Conservation (phyloP, 768 basidiomycete species). For the Tylopilus felleus region DNA sequence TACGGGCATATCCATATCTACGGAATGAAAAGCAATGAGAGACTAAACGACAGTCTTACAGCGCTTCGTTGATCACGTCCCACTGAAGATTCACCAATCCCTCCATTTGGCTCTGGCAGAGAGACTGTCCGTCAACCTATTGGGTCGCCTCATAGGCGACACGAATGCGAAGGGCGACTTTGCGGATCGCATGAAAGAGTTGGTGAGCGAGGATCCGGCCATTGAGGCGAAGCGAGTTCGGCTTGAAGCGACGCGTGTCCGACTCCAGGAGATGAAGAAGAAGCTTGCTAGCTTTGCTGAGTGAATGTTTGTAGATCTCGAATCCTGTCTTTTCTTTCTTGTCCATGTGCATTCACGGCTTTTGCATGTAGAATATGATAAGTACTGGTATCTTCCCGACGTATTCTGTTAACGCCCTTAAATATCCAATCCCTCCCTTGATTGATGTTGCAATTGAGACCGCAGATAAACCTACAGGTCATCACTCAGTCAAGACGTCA, state of each 20-base stretch:
- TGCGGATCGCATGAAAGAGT: slow-evolving; percentile 34
- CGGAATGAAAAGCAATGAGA: neutral
- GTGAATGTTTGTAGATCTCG: slow-evolving; percentile 1
- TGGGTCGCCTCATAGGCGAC: slow-evolving; percentile 31
- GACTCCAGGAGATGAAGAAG: slow-evolving; percentile 39
- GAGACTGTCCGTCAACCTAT: slow-evolving; percentile 35
- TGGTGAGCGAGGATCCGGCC: slow-evolving; percentile 46
- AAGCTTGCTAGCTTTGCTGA: slow-evolving; percentile 32
- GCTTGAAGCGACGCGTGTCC: slow-evolving; percentile 31
- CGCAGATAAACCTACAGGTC: too few species aligned
- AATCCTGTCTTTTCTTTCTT: neutral
- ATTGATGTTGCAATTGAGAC: too few species aligned
- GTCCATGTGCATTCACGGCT: neutral
- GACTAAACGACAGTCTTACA: slow-evolving; percentile 18
- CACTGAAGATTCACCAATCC: slow-evolving; percentile 45
- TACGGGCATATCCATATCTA: slow-evolving; percentile 14
- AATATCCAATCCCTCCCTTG: neutral
- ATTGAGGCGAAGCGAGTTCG: slow-evolving; percentile 34
- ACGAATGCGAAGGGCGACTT: slow-evolving; percentile 8
- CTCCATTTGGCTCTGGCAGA: slow-evolving; percentile 40
- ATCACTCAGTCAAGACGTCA: too few species aligned
- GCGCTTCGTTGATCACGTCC: slow-evolving; percentile 56
- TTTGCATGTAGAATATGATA: neutral
- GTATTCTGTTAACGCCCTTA: neutral
- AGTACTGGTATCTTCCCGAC: neutral